phyloP scores from a whole-genome alignment of 169 alveolate species.

The Plasmodium gaboni region DNA sequence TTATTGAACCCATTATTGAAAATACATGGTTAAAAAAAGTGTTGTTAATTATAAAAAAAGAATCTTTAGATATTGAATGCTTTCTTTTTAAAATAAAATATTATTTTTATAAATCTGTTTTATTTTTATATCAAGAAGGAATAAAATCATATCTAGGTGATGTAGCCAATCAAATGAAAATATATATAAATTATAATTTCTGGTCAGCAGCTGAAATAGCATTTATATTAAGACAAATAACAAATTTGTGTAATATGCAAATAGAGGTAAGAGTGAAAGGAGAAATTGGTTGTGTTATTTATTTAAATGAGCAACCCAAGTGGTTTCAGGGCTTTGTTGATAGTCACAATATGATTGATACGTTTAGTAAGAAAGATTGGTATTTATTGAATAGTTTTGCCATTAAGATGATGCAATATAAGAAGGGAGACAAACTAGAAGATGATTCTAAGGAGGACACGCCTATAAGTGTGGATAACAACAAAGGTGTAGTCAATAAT shows the following conservation, averaged over 20 bases:
- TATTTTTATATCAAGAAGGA: conserved; percentile 84
- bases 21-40: conserved; percentile 86
- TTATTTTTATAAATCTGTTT: conserved; percentile 82
- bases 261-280: conserved; percentile 86
- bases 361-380: conserved; percentile 83
- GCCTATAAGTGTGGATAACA: background rate
- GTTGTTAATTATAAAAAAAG: conserved; percentile 77
- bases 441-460: background rate
- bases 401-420: conserved; percentile 78
- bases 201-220: conserved; percentile 89
- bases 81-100: conserved; percentile 78
- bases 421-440: background rate
- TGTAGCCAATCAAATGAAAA: conserved; percentile 88
- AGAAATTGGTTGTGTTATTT: conserved; percentile 87
- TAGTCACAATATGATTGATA: conserved; percentile 82
- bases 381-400: conserved; percentile 81
- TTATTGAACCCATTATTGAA: conserved; percentile 82
- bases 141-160: conserved; percentile 87
- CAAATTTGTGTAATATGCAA: conserved; percentile 78
- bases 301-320: conserved; percentile 78
- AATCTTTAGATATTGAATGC: conserved; percentile 71
- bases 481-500: background rate
- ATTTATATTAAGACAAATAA: conserved; percentile 79
- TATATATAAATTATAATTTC: conserved; percentile 83
- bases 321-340: conserved; percentile 83